These are phyloP conservation scores for Lactarius psammicola DNA, from an alignment of 768 basidiomycete species.

Conservation along the genomic window DNA sequence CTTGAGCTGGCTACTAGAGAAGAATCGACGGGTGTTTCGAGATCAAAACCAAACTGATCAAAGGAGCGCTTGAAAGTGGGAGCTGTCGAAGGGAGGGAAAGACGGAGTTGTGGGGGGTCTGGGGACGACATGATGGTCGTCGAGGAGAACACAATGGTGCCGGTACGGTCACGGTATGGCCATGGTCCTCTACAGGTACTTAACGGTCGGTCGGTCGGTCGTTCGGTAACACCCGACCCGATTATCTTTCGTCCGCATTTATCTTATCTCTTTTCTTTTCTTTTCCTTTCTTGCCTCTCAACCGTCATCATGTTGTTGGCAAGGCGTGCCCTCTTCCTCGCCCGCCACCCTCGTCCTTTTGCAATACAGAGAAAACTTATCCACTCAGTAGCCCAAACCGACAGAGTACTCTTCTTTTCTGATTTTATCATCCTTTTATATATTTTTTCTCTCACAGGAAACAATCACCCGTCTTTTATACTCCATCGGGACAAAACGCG, in stretches of 20 bases:
- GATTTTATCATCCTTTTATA: constrained; percentile 8
- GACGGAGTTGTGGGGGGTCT: constrained; percentile 51
- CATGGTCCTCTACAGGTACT: neutral
- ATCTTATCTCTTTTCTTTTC: neutral
- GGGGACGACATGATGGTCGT: constrained; percentile 33
- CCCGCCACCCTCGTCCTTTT: constrained; percentile 43
- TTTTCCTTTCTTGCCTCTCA: neutral
- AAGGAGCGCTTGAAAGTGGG: constrained; percentile 63
- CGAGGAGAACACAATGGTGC: constrained; percentile 22
- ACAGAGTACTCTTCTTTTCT: constrained; percentile 48
- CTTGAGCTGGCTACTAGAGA: constrained; percentile 34
- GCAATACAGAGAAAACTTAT: constrained; percentile 41
- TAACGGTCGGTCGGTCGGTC: neutral
- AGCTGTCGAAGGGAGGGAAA: constrained; percentile 48
- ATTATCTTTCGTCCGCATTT: no score
- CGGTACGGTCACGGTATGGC: neutral
- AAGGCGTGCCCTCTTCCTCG: constrained; percentile 49
- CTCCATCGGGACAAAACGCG: constrained; percentile 94
- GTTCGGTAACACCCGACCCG: constrained; percentile 7
- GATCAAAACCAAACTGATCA: constrained; percentile 55
- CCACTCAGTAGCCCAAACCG: constrained; percentile 69
- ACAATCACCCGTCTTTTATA: constrained; percentile 96
- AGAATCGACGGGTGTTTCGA: constrained; percentile 44
- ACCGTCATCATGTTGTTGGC: constrained; percentile 38
- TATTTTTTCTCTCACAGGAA: constrained; percentile 53